Evolutionary conservation across 257 asterid genomes (phyloP), one percentile per base, ranked within the genome.

Genomic region (Anisodus acutangulus): DNA sequence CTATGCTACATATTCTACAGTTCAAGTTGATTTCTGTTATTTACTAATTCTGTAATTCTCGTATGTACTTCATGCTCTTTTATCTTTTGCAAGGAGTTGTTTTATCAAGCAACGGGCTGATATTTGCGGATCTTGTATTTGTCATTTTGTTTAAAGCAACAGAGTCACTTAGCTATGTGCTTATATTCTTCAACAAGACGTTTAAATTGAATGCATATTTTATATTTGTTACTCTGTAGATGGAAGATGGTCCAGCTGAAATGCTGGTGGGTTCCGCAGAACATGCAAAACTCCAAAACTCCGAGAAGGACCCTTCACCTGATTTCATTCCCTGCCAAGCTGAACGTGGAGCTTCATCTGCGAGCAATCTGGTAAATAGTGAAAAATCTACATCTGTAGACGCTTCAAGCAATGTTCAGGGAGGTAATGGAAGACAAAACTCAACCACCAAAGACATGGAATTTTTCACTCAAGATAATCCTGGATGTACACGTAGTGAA

Each of bases 191-290:
- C 12, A 31, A 78, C 64, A 31, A 51, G 47, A 78, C 10, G 15
- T 9, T 79, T 37, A 74, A 81, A 84, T 89, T 83, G 72, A 85
- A 83, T 86, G 47, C 81, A 68, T 86, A 54, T 16, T 22, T 78
- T 64, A 55, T 64, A 63, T 62, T 82, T 83, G 85, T 79, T 67
- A 85, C 87, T 67, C 83, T 91, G 91, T 86, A 94, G 98, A 86
- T 89, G 90, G 96, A 94, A 89, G 98, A 91, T 87, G 89, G 88
- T 91, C 95, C 95, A 84, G 92, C 93, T 86, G 95, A 90, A 90
- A 85, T 89, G 68, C 88, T 87, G 89, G 92, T 89, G 82, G 88
- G 83, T 82, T 83, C 93, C 87, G 89, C 91, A 31, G 91, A 90
- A 85, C 90, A 85, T 78, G 74, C 81, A 88, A 92, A 92, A 90